Evolutionary conservation across 2,329 filamentous ascomycete species (phyloP).

Genomic region (Fusarium continuum): DNA sequence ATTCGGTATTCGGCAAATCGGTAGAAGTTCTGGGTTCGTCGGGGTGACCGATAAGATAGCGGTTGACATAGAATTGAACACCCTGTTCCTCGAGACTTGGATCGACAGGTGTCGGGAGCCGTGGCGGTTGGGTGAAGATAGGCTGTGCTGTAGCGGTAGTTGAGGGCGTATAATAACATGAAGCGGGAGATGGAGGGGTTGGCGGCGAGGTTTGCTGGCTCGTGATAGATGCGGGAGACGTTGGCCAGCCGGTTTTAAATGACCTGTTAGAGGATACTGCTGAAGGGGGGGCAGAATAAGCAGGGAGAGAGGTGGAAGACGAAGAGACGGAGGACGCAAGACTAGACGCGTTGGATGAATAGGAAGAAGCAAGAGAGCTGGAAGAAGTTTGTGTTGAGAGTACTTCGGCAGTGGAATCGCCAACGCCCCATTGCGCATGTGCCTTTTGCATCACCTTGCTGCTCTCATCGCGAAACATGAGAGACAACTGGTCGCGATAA

Average conservation of each 20-base stretch:
- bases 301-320: conserved; percentile 22
- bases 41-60: conserved; percentile 61
- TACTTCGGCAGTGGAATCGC: conserved; percentile 35
- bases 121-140: conserved; percentile 9
- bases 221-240: conserved; percentile 25
- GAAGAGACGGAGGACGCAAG: conserved; percentile 18
- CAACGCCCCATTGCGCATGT: conserved; percentile 59
- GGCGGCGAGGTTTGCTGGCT: conserved; percentile 27
- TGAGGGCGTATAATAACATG: conserved; percentile 5
- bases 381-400: conserved; percentile 38
- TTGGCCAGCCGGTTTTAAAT: conserved; percentile 30
- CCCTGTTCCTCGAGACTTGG: conserved; percentile 58
- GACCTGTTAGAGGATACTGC: conserved; percentile 31
- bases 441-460: conserved; percentile 68
- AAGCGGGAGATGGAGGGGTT: conserved; percentile 30
- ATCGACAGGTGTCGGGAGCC: conserved; percentile 47
- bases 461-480: conserved; percentile 74
- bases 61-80: conserved; percentile 60
- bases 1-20: conserved; percentile 49
- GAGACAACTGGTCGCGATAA: conserved; percentile 69
- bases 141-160: not conserved
- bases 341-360: conserved; percentile 33
- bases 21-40: conserved; percentile 55
- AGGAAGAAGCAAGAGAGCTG: conserved; percentile 33
- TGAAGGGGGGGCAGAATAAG: conserved; percentile 11